Evolutionary conservation across 768 basidiomycete genomes (phyloP), one percentile per base, ranked within the genome.

Genomic region (Suillus paluster): DNA sequence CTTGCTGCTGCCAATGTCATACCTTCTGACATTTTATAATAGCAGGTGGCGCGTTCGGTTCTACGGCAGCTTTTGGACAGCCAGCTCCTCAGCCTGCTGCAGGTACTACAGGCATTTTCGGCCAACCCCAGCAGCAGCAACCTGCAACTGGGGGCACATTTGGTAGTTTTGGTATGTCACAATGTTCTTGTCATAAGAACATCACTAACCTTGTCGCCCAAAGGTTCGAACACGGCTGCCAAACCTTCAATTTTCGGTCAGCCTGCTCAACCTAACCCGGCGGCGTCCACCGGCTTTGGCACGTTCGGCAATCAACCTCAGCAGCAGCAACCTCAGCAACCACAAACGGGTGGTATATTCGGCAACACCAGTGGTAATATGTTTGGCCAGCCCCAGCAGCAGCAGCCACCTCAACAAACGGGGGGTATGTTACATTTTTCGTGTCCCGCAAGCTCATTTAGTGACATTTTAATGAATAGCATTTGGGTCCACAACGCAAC

Each of bases 241-340:
- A 84, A 86, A 61, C 78, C 84, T 6, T 75, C 76, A 17, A 69
- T 85, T 27, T 87, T 87, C 59, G 84, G 85, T 56, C 81, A 78
- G 49, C 66, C 82, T 12, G 66, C 70, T 48, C 82, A 86, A 38
- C 63, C 73, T 4, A 67, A 67, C 11, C 63, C 64, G 34, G 62
- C 78, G 27, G 62, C 78, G 27, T 65, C 75, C 34, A 72, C 75
- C 21, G 73, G 73, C 25, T 81, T 81, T 59, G 78, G 80, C n/a
- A 17, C 74, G 42, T 75, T 65, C 55, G 67, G 67, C 56, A 68
- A 59, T 68, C 67, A 61, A 57, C 70, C 62, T 45, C 70, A 65
- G 57, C 76, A 74, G 53, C 36, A n/a, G 45, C 17, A 48, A 36
- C n/a, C 54, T 12, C 54, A 61, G 57, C 71, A 59, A 60, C 69